These are phyloP conservation scores for Graphilbum sp. DNA, from an alignment of 2,329 filamentous ascomycete genomes.

Conservation along the genomic window DNA sequence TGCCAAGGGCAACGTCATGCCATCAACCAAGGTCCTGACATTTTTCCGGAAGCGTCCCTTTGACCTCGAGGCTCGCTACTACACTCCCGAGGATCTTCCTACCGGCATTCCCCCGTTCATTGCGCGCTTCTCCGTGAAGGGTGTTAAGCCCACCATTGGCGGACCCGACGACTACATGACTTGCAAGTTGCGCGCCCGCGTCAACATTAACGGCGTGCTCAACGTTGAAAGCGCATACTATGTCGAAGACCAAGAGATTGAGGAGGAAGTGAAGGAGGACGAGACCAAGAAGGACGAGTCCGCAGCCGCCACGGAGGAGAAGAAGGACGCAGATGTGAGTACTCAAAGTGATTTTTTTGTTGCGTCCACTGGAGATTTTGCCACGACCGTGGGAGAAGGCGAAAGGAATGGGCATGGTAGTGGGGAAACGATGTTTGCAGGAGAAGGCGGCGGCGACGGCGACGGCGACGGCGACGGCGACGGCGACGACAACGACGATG, in stretches of 20 bases:
- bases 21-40: slow-evolving; percentile 96
- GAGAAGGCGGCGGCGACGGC: no score
- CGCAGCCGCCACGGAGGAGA: slow-evolving; percentile 16
- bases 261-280: slow-evolving; percentile 42
- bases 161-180: slow-evolving; percentile 97
- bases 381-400: no score
- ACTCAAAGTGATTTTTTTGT: slow-evolving; percentile 1
- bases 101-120: slow-evolving; percentile 92
- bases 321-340: slow-evolving; percentile 63
- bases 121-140: slow-evolving; percentile 94
- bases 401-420: no score
- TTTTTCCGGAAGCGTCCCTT: slow-evolving; percentile 98
- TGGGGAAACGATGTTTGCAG: no score
- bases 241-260: slow-evolving; percentile 93
- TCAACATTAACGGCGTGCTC: slow-evolving; percentile 90
- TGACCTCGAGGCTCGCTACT: slow-evolving; percentile 88
- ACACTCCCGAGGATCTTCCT: slow-evolving; percentile 70
- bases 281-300: slow-evolving; percentile 19
- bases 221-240: slow-evolving; percentile 97
- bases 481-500: no score
- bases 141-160: slow-evolving; percentile 63
- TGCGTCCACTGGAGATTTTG: no score
- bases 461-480: no score
- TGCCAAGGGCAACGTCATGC: slow-evolving; percentile 91
- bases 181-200: slow-evolving; percentile 95